Evolutionary conservation across 2,329 filamentous ascomycete genomes (phyloP), one percentile per base, ranked within the genome.

Genomic region (Mycocentrospora acerina): DNA sequence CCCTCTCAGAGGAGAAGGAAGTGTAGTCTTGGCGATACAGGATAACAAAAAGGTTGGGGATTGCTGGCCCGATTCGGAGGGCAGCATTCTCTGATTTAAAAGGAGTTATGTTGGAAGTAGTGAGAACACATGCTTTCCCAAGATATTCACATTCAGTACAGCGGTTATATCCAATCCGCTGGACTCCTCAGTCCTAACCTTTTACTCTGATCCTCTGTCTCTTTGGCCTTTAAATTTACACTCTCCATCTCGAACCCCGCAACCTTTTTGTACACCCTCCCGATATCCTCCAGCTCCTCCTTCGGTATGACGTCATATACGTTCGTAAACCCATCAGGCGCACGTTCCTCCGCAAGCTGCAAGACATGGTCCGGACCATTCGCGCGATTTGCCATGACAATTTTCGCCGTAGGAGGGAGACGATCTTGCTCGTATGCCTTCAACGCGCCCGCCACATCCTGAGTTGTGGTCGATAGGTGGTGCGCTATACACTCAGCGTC

Each of bases 321-420:
- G 30, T 71, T 64, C 27, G 61, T 55, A 24, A 62, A 62, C 1
- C 55, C 57, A 28, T 70, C 60, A 2, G 70, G 70, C 2, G 71
- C 71, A 16, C 71, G 46, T 48, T 73, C 70, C 41, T 74, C 65
- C 2, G 68, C 70, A 25, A 75, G 53, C 44, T 74, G 69, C 52
- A 74, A 42, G 4, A 75, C 70, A 46, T 73, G 71, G 45, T 74
- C 70, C 3, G 71, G 70, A 1, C 71, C 71, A 36, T 73, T 73
- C 1, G 67, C 70, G 14, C 71, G 59, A 48, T 74, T 74, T 7
- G 71, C 71, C 60, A 71, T 69, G 14, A 73, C 68, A 13, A 74
- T 75, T 44, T 70, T 69, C 2, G 71, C 63, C 4, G 71, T 74
- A 0, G 69, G 63, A 7, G 71, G 71, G 2, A 74, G 43, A 3